Evolutionary conservation across 2,329 filamentous ascomycete genomes (phyloP).

Genomic region (Grosmannia penicillata): DNA sequence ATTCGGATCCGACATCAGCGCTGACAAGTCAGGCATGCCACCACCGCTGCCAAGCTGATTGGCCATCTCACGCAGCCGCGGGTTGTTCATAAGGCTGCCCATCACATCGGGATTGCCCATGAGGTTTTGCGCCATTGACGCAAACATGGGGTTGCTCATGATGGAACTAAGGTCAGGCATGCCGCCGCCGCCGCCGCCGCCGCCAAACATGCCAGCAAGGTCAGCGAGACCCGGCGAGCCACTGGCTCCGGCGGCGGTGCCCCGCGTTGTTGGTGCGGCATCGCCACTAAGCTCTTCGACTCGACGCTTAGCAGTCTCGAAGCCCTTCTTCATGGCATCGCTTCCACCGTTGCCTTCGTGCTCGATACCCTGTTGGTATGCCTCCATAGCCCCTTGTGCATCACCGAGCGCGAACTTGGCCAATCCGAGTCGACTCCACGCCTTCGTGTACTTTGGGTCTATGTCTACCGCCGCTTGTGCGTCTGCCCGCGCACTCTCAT

Average conservation of each 20-base stretch:
- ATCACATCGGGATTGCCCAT: slow-evolving; percentile 96
- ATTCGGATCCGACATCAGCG: slow-evolving; percentile 81
- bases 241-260: slow-evolving; percentile 21
- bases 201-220: slow-evolving; percentile 58
- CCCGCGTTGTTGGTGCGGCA: slow-evolving; percentile 18
- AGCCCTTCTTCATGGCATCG: slow-evolving; percentile 95
- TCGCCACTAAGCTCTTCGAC: slow-evolving; percentile 62
- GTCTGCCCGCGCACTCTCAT: slow-evolving; percentile 70
- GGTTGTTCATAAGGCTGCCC: slow-evolving; percentile 88
- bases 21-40: slow-evolving; percentile 77
- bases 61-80: slow-evolving; percentile 74
- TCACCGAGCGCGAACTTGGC: slow-evolving; percentile 87
- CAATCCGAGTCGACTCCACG: slow-evolving; percentile 85
- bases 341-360: slow-evolving; percentile 87
- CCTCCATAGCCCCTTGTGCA: slow-evolving; percentile 82
- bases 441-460: slow-evolving; percentile 92
- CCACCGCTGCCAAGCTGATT: slow-evolving; percentile 54
- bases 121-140: slow-evolving; percentile 88
- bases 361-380: slow-evolving; percentile 85
- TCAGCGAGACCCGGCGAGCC: slow-evolving; percentile 53
- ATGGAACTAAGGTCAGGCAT: slow-evolving; percentile 80
- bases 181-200: slow-evolving; percentile 49
- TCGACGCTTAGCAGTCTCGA: slow-evolving; percentile 78
- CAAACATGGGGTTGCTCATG: slow-evolving; percentile 98
- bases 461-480: slow-evolving; percentile 79